phyloP scores from a whole-genome alignment of 2,329 filamentous ascomycete species.

The Sphaceloma murrayae region DNA sequence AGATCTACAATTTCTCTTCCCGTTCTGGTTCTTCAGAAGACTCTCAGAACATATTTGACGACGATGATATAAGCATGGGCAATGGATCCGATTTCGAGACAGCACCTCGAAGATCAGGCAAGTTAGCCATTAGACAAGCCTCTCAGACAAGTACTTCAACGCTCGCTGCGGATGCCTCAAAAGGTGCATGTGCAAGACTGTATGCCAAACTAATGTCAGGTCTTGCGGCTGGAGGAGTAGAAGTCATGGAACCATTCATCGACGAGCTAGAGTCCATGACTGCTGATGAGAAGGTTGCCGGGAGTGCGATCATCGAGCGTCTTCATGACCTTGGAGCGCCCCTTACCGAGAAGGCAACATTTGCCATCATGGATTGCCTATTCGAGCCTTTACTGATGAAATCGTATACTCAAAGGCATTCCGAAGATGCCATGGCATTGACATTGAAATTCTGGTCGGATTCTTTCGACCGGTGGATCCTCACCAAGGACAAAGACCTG shows the following conservation, averaged over 20 bases:
- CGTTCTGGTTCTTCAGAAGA: neutral
- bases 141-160: neutral
- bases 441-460: constrained; percentile 60
- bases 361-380: constrained; percentile 39
- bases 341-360: constrained; percentile 29
- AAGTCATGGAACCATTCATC: constrained; percentile 2
- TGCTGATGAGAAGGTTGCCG: constrained; percentile 19
- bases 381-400: constrained; percentile 39
- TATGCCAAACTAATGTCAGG: constrained; percentile 10
- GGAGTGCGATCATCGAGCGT: constrained; percentile 21
- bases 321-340: constrained; percentile 23
- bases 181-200: neutral
- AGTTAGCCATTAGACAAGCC: neutral
- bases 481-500: constrained; percentile 48
- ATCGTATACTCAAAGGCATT: constrained; percentile 56
- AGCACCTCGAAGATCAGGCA: neutral
- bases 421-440: constrained; percentile 60
- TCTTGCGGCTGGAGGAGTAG: neutral
- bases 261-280: constrained; percentile 19
- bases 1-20: neutral
- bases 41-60: constrained; percentile 8
- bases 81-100: constrained; percentile 7
- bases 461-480: constrained; percentile 54
- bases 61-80: constrained; percentile 5
- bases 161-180: neutral